Evolutionary conservation across 2,329 filamentous ascomycete genomes (phyloP), one percentile per base, ranked within the genome.

Genomic region (Sporothrix phasma): DNA sequence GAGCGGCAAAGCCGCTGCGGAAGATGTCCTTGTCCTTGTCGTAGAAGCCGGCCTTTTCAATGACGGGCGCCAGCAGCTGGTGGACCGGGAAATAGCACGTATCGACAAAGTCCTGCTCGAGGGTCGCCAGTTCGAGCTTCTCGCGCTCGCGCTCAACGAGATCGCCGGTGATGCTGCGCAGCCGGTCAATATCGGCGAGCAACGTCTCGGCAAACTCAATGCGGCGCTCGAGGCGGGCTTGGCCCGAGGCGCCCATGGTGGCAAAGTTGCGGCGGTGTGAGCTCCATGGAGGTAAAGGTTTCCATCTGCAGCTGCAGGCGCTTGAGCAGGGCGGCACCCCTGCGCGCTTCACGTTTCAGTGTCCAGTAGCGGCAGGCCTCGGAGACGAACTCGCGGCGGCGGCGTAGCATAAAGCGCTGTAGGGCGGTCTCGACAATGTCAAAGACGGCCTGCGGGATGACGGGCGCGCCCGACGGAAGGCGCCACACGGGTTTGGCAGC

Each of bases 361-460:
- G 94, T 97, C 94, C 94, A 99, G 76, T 97, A 99, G 70, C 91
- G 92, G 77, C 93, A 97, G 1, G 90, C 90, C 74, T 97, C 93
- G 64, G 91, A 88, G 2, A 95, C 87, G 73, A 91, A 99, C 66
- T 97, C 92, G 72, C 95, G 96, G 61, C 92, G 86, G 73, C 94
- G 95, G 34, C 88, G 85, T 65, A 86, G 78, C 41, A 85, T 84
- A 73, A 97, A 97, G 56, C 90, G 86, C 67, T 88, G 84, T 39
- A 99, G 81, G 0, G 92, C 90, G 51, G 85, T 84, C 69, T 96
- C 90, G 24, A 99, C 91, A 31, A 88, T 87, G 68, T 93, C 89
- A 67, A 92, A 92, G 3, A 97, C 88, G 2, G 89, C 87, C 69
- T 92, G 88, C 0, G 94, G 94, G 56, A 99, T 93, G 7, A 99